These are phyloP conservation scores for Asterella californica DNA, from an alignment of 225 moss, liverwort and hornwort genomes.

Conservation along the genomic window DNA sequence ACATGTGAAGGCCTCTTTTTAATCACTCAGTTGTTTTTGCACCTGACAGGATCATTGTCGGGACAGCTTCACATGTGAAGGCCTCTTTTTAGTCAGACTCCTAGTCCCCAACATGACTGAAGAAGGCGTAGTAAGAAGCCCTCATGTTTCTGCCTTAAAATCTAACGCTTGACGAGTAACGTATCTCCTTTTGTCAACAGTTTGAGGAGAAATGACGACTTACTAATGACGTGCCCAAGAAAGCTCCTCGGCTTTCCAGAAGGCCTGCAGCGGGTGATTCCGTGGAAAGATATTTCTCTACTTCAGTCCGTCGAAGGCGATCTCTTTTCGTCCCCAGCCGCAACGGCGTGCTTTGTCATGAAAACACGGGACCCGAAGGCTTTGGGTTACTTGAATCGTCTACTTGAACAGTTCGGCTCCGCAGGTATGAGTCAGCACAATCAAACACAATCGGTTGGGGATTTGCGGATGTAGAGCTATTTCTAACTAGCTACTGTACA, in stretches of 20 bases:
- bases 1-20: not conserved
- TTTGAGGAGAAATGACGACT: not conserved
- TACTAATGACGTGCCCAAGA: constrained; percentile 8
- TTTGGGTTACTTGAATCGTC: constrained; percentile 5
- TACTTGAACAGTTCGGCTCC: constrained; percentile 9
- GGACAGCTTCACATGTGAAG: not conserved
- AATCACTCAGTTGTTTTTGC: not conserved
- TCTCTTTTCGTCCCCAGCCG: constrained; percentile 21
- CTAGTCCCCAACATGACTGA: not conserved
- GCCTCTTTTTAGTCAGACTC: not conserved
- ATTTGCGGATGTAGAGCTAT: not conserved
- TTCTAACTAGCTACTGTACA: not conserved
- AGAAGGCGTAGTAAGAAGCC: not conserved
- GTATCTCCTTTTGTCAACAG: not conserved
- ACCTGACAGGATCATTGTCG: not conserved
- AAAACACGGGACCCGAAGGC: constrained; percentile 14
- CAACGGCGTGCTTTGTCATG: constrained; percentile 19
- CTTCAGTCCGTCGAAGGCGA: constrained; percentile 17
- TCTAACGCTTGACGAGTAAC: too few species aligned
- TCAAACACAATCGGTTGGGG: not conserved
- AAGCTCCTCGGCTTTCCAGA: constrained; percentile 15
- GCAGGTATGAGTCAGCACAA: constrained; percentile 8
- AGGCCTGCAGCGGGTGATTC: constrained; percentile 6
- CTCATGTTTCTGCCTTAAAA: not conserved
- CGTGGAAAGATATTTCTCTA: constrained; percentile 1